Base-by-base conservation (phyloP, 768 basidiomycete species). In the Cubamyces sp. region DNA sequence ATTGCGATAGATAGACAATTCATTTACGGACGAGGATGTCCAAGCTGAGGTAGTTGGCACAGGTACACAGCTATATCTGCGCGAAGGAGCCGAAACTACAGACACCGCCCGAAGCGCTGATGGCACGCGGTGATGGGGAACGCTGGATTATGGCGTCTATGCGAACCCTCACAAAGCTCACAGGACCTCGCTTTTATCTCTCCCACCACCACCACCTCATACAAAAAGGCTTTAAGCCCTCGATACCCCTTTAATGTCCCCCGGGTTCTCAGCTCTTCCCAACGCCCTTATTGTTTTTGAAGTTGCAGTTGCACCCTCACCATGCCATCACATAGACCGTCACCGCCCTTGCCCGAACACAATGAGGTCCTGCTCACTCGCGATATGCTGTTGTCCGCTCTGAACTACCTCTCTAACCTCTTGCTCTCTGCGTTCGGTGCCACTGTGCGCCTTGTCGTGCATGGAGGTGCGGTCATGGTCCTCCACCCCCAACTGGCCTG, bases 381-480 rank as follows among this genome's bases (percentile, higher is more conserved):
- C 21, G 2, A 51, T 0, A 72, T 73, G 55, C 82, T 90, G 61
- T 51, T 76, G 26, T 61, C 68, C 2, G 76, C 85, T 54, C 82
- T 90, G 41, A 71, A 72, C 15, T 74, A 82, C 66, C 81, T 90
- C 60, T 85, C 88, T 3, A 74, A 72, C 0, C 79, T 81, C 14
- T 74, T 86, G 1, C 70, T 77, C 14, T 64, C 69, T 1, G 73
- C 72, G 6, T 89, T 90, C 67, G 76, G 78, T n/a, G 70, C 70
- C 37, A 81, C 79, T 39, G 78, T 90, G 3, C 81, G 84, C 6
- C 78, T 91, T 18, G 84, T 90, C 50, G 78, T 88, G 0, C 89
- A 91, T 60, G 89, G 89, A 21, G 89, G 89, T 0, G 88, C 87
- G 0, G 87, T 87, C 57, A 89, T 90, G 87, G 80, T 91, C 23